Evolutionary conservation across 1,284 basidiomycete species (phyloP).

Genomic region (Calocybe gambosa): DNA sequence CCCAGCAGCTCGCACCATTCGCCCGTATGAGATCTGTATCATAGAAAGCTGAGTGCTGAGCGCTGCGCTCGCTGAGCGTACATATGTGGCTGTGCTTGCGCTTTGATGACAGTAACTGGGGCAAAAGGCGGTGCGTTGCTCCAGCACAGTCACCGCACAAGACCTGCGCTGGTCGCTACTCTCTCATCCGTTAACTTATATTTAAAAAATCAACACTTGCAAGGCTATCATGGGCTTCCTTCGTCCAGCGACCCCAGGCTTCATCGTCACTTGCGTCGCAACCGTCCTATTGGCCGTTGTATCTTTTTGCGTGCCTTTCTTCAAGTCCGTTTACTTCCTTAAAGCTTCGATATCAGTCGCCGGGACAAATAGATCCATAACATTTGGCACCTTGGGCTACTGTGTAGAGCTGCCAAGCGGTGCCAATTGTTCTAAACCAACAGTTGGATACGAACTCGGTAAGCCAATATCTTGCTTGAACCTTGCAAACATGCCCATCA

Average conservation of each 20-base stretch:
- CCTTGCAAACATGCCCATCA: conserved; percentile 14
- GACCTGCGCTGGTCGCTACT: neutral
- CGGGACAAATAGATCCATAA: conserved; percentile 54
- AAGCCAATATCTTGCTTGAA: conserved; percentile 24
- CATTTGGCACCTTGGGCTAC: conserved; percentile 83
- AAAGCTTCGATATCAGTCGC: conserved; percentile 56
- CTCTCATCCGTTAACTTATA: neutral
- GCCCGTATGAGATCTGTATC: no score
- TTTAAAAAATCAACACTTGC: neutral
- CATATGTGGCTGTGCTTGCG: conserved; percentile 1
- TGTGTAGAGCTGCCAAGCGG: conserved; percentile 54
- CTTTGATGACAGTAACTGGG: neutral
- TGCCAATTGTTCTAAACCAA: conserved; percentile 70
- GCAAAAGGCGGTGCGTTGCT: conserved; percentile 4
- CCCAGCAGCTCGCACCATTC: no score
- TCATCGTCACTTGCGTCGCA: conserved; percentile 70
- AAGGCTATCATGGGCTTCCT: conserved; percentile 44
- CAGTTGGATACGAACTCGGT: conserved; percentile 83
- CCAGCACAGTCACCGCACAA: neutral
- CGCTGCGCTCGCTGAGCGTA: no score
- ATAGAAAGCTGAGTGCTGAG: no score
- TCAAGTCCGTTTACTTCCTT: conserved; percentile 83
- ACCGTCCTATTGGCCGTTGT: conserved; percentile 74
- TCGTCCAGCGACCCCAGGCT: conserved; percentile 80
- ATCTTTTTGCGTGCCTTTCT: conserved; percentile 79